Evolutionary conservation across 345 rosid species (phyloP), one percentile per base, ranked within the genome.

Genomic region (Cardamine resedifolia): DNA sequence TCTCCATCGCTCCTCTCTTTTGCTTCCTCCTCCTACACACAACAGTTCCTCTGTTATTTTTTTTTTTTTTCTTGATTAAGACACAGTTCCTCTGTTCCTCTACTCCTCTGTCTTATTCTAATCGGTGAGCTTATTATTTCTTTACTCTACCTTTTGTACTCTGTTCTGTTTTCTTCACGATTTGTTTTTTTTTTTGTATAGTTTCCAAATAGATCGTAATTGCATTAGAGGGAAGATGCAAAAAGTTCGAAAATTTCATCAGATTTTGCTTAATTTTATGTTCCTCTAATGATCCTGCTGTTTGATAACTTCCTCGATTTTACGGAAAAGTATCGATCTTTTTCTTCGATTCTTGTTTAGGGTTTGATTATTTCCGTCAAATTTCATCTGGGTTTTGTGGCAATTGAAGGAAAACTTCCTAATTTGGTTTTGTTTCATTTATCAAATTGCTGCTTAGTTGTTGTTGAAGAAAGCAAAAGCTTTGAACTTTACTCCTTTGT

Each of bases 71-170:
- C 15, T 5, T 41, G 3, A 43, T 43, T 43, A 43, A n/a, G 47
- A 15, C 47, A 6, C 41, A 41, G 19, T 67, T 47, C 48, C 57
- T 18, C 43, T 71, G 16, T 60, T 43, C 66, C 50, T 57, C n/a
- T n/a, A n/a, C n/a, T 47, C 48, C 57, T 18, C 38, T 59, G 68
- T 58, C 28, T 74, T 33, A 15, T 6, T 56, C 30, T 47, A 15
- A 75, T 53, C 74, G 50, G 79, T 75, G 44, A 68, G 74, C 49
- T 3, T 30, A 38, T 41, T 7, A 1, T 20, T 51, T 56, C 64
- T 64, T 63, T 47, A 15, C 10, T 56, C 38, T 55, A 2, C 30
- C 14, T 0, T 19, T 48, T 16, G 20, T 16, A 44, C 49, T 44
- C 21, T 44, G 21, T 45, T 28, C 36, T 53, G 10, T 21, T 31